These are phyloP conservation scores for Avena eriantha DNA, from an alignment of 176 grass and related monocot species.

Conservation along the genomic window DNA sequence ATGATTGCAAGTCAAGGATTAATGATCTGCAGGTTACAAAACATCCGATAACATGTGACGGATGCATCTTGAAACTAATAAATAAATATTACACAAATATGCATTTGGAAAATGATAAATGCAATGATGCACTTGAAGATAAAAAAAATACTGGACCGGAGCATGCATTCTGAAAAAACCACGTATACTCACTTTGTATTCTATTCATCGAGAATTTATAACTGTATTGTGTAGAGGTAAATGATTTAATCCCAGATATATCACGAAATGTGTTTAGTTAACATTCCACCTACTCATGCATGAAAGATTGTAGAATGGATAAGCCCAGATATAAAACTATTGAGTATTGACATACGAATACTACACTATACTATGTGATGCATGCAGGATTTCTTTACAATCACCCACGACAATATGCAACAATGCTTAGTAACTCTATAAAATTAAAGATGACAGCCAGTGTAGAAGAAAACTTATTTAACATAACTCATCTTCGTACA, in stretches of 20 bases:
- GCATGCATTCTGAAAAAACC: conserved; percentile 22
- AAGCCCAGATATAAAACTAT: background rate
- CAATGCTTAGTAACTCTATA: background rate
- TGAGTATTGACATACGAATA: background rate
- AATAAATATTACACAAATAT: background rate
- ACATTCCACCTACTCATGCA: background rate
- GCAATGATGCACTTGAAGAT: background rate
- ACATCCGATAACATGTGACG: conserved; percentile 65
- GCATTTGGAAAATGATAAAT: conserved; percentile 4
- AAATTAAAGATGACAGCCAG: background rate
- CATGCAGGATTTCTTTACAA: background rate
- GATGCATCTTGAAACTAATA: conserved; percentile 40
- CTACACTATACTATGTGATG: background rate
- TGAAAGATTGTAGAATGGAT: background rate
- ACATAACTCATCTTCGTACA: background rate
- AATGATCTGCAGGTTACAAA: conserved; percentile 27
- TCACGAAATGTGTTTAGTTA: too few relatives aligned
- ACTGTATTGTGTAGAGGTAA: too few relatives aligned
- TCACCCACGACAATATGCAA: background rate
- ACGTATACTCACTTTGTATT: background rate
- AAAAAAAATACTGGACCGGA: background rate
- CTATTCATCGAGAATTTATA: too few relatives aligned
- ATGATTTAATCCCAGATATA: too few relatives aligned
- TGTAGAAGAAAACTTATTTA: background rate
- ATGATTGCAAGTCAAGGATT: background rate